Evolutionary conservation across 2,329 filamentous ascomycete species (phyloP).

Genomic region (Elsinoe australis): DNA sequence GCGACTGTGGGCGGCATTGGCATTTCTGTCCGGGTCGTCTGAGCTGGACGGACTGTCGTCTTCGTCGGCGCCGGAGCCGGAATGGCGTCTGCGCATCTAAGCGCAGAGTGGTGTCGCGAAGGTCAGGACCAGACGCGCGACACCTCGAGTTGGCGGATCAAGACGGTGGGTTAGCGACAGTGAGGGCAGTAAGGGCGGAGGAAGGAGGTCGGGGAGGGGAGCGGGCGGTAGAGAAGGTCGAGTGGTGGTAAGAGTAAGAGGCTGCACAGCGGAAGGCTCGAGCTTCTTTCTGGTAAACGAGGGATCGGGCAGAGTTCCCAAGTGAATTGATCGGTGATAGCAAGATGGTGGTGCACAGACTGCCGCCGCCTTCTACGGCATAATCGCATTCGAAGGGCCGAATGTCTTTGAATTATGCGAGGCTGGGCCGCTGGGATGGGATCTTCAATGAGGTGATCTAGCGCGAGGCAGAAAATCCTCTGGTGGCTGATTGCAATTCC

Average conservation of each 20-base stretch:
- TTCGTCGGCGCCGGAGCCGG: constrained; percentile 35
- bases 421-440: neutral
- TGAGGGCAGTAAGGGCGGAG: neutral
- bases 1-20: constrained; percentile 19
- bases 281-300: neutral
- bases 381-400: constrained; percentile 1
- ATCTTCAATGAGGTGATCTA: too few species aligned
- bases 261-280: constrained; percentile 15
- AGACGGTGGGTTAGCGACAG: neutral
- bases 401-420: neutral
- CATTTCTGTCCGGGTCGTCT: constrained; percentile 19
- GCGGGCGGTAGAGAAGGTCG: constrained; percentile 8
- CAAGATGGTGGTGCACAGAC: constrained; percentile 1
- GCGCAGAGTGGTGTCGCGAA: constrained; percentile 12
- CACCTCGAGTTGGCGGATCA: constrained; percentile 14
- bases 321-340: constrained; percentile 12
- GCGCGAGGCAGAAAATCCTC: too few species aligned
- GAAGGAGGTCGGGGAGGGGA: neutral
- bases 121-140: constrained; percentile 14
- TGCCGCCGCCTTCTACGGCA: neutral
- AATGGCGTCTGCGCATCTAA: constrained; percentile 37
- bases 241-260: constrained; percentile 6
- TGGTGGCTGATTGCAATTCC: constrained; percentile 4
- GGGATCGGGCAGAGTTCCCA: constrained; percentile 13
- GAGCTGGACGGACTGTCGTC: constrained; percentile 25